Evolutionary conservation across 768 basidiomycete genomes (phyloP).

Genomic region (Naganishia randhawae): DNA sequence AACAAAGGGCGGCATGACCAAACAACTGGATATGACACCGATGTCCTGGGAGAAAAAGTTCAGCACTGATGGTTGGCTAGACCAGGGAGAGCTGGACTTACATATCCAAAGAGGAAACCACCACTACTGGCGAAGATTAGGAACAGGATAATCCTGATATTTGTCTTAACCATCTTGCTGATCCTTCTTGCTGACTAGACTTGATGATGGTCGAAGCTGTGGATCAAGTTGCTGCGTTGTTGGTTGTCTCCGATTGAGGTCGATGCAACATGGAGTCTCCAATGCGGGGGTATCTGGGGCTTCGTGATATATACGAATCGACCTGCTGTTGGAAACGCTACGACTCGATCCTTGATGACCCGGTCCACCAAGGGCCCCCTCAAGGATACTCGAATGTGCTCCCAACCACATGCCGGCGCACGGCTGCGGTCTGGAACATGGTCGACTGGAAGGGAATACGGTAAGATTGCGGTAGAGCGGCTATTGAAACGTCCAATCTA

Average conservation of each 20-base stretch:
- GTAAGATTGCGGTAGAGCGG: not conserved
- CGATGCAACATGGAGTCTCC: not conserved
- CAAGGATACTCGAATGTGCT: too few relatives aligned
- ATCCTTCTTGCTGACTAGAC: not conserved
- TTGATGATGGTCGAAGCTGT: too few relatives aligned
- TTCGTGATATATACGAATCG: not conserved
- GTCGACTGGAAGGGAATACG: not conserved
- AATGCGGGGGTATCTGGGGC: too few relatives aligned
- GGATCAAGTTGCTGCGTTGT: not conserved
- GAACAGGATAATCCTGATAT: slow-evolving; percentile 19
- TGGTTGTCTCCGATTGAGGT: not conserved
- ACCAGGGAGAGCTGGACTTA: not conserved
- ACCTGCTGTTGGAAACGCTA: not conserved
- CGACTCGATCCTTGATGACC: not conserved
- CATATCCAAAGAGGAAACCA: slow-evolving; percentile 19
- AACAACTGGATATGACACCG: slow-evolving; percentile 24
- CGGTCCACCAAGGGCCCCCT: too few relatives aligned
- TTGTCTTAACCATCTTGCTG: slow-evolving; percentile 8
- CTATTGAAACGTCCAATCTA: too few relatives aligned
- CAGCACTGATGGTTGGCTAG: not conserved
- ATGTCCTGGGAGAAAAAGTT: slow-evolving; percentile 13
- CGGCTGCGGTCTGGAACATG: not conserved
- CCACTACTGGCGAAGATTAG: slow-evolving; percentile 23
- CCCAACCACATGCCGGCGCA: too few relatives aligned
- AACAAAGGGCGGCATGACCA: slow-evolving; percentile 27